Base-by-base conservation (phyloP, 129 eudicot genomes). In the Flaveria trinervia region DNA sequence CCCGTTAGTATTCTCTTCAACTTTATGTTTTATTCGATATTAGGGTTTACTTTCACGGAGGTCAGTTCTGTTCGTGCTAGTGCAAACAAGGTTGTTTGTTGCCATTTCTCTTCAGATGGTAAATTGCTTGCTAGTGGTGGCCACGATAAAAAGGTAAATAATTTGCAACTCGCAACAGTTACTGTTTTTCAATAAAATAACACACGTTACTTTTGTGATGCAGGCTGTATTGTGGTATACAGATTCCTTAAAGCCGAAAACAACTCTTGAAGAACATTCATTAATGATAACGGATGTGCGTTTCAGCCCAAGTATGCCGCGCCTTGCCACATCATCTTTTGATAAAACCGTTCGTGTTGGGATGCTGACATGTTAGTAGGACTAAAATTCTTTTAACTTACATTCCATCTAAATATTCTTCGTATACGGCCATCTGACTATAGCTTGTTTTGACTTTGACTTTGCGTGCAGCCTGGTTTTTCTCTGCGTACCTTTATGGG, bases 331-430 rank as follows among this genome's bases (percentile, higher is more conserved):
- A 17, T 95, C 96, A 13, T 95, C 99, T 39, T 95, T 91, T 82
- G 99, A 95, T 77, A 95, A 92, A 84, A 87, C 99, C 52, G 99
- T 95, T 56, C 83, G 97, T 81, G 99, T 95, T 95, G 99, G 99
- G 99, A 95, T 80, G 96, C 89, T 15, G 99, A 95, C 75, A 95
- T 70, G 99, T 95, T 49, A 84, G 99, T 89, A n/a, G 64, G 7
- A 66, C 68, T 13, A 54, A 69, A 18, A n/a, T 52, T 61, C 17
- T 0, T 41, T 41, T 26, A 15, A n/a, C 11, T 52, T 16, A 14
- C 14, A 14, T 70, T 70, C 39, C 25, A 44, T 52, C 39, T 33
- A 28, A 71, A 9, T 30, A 46, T 51, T 9, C 30, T 67, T 8
- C 4, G 30, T 7, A 7, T n/a, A 43, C 48, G 46, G 64, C 14